Evolutionary conservation across 2,329 filamentous ascomycete genomes (phyloP).

Genomic region (Phialocephala sp.): DNA sequence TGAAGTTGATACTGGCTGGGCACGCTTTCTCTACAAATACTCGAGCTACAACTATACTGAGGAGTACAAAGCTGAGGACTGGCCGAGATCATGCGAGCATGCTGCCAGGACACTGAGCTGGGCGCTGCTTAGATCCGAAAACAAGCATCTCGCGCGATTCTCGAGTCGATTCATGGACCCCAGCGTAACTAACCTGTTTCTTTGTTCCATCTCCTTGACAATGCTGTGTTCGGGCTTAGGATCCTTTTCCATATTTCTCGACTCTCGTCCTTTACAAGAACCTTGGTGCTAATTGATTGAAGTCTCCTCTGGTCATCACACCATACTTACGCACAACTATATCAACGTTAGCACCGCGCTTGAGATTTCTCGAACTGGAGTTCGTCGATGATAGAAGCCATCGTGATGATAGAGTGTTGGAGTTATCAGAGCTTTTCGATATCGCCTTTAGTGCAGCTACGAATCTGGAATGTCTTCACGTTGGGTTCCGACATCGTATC

Average conservation of each 20-base stretch:
- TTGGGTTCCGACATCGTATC: constrained; percentile 66
- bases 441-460: constrained; percentile 62
- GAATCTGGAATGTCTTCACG: constrained; percentile 66
- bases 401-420: constrained; percentile 61
- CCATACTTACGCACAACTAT: constrained; percentile 53
- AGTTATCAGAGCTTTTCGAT: constrained; percentile 62
- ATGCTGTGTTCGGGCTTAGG: too few relatives aligned
- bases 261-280: too few relatives aligned
- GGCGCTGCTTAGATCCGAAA: constrained; percentile 60
- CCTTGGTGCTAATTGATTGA: constrained; percentile 27
- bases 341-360: constrained; percentile 56
- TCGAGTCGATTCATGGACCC: constrained; percentile 65
- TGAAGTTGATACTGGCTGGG: constrained; percentile 59
- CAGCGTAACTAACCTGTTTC: too few relatives aligned
- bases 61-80: constrained; percentile 58
- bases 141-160: constrained; percentile 45
- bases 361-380: constrained; percentile 67
- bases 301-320: constrained; percentile 59
- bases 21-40: constrained; percentile 56
- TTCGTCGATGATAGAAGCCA: constrained; percentile 57
- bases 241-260: too few relatives aligned
- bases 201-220: too few relatives aligned
- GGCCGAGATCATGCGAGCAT: constrained; percentile 67
- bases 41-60: constrained; percentile 46
- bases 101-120: constrained; percentile 62